Evolutionary conservation across 2,329 filamentous ascomycete genomes (phyloP), one percentile per base, ranked within the genome.

Genomic region (Epichloe festucae): DNA sequence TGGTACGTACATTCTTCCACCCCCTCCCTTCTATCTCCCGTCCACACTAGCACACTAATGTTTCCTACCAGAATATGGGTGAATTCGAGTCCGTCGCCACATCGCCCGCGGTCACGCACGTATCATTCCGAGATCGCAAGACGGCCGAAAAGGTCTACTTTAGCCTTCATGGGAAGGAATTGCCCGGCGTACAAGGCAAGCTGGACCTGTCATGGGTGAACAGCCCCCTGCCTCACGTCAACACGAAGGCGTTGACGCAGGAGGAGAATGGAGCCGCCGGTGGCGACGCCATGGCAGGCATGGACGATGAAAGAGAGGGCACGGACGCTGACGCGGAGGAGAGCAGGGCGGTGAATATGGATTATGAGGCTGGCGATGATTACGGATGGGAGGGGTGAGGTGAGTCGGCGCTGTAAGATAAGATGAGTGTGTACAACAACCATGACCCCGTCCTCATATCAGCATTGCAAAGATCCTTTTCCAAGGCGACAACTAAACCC

Each of bases 121-220:
- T 86, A 49, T 77, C 76, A 5, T 86, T 86, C 63, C 80, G 78
- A 52, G 81, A 85, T 59, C 78, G 82, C 52, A 79, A 79, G 62
- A 83, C 84, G 14, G 87, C 85, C 4, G 87, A 91, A 63, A 81
- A 76, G 56, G 83, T 85, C 59, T 78, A 77, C 69, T 78, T 79
- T 59, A 72, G 76, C 31, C 67, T 80, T n/a, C 63, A 76, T 46
- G 73, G 73, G 45, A 74, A 74, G 43, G 68, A 75, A 19, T 78
- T 89, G 41, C 79, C 82, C 0, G 78, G 80, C 6, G 68, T 87
- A 11, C 68, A 74, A 1, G 81, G 78, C 42, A 77, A 76, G 45
- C 71, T 89, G 12, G 81, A 87, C 51, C 64, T 87, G 40, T 65
- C 76, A 1, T 91, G 87, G 87, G 73, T 73, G 23, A 70, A 59